Evolutionary conservation across 768 basidiomycete genomes (phyloP).

Genomic region (Mycena metata): DNA sequence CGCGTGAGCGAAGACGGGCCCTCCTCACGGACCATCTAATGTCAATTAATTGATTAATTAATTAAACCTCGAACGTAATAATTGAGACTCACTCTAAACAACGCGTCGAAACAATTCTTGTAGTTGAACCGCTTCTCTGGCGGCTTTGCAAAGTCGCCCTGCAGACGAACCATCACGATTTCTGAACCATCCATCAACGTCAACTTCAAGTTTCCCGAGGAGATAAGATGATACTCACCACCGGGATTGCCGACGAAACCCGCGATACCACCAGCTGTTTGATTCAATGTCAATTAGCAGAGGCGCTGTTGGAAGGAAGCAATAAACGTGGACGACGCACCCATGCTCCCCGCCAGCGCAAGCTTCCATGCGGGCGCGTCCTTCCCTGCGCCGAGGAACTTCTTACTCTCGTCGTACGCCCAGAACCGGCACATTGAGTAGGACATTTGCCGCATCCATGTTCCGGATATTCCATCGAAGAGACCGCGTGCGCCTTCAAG

Average conservation of each 20-base stretch:
- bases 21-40: constrained; percentile 90
- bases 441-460: constrained; percentile 93
- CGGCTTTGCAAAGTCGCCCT: constrained; percentile 92
- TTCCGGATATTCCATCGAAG: constrained; percentile 90
- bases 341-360: constrained; percentile 87
- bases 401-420: constrained; percentile 94
- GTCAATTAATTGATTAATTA: constrained; percentile 16
- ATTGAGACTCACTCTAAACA: constrained; percentile 76
- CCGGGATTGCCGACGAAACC: constrained; percentile 92
- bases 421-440: constrained; percentile 95
- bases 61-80: neutral
- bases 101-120: constrained; percentile 89
- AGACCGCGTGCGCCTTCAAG: constrained; percentile 72
- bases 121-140: constrained; percentile 92
- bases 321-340: constrained; percentile 61
- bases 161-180: constrained; percentile 89
- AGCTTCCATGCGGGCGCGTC: constrained; percentile 86
- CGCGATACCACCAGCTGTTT: constrained; percentile 83
- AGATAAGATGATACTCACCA: constrained; percentile 57
- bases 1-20: constrained; percentile 81
- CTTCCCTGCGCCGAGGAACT: constrained; percentile 77
- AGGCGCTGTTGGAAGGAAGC: neutral
- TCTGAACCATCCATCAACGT: constrained; percentile 53
- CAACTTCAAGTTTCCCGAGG: neutral
- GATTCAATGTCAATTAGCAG: neutral